Conservation (phyloP, 805 yeast genomes). For the Myxozyma geophila region DNA sequence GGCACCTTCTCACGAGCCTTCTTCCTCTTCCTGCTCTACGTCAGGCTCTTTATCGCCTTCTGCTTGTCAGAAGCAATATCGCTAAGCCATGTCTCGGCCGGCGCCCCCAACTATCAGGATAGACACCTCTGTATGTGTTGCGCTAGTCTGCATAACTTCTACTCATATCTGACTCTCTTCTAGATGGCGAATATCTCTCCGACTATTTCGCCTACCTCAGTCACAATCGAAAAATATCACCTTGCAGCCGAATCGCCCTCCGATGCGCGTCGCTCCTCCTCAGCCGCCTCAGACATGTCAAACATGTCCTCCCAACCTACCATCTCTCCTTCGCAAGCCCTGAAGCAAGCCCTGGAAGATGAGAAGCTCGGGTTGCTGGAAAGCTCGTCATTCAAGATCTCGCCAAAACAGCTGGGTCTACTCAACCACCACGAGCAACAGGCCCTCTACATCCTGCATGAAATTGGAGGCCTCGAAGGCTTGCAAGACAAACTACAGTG, state of each 20-base stretch:
- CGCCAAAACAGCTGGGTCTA: conserved; percentile 36
- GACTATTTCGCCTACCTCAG: conserved; percentile 1
- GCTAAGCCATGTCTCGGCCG: conserved; percentile 16
- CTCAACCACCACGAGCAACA: conserved; percentile 47
- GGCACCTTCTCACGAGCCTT: too few relatives aligned
- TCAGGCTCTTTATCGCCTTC: too few relatives aligned
- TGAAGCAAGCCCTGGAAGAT: conserved; percentile 21
- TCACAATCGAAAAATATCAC: not conserved
- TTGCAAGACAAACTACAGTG: conserved; percentile 44
- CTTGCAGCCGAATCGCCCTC: conserved; percentile 8
- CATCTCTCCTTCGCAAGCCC: conserved; percentile 25
- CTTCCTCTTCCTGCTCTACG: too few relatives aligned
- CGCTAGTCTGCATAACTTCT: not conserved
- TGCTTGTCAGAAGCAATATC: not conserved
- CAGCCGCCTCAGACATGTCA: conserved; percentile 12
- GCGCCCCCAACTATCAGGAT: conserved; percentile 31
- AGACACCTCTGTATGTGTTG: conserved; percentile 26
- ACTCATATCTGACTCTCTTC: not conserved
- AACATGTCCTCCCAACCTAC: conserved; percentile 26
- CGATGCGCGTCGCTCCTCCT: conserved; percentile 9
- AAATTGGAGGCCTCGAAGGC: conserved; percentile 47
- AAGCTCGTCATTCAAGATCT: conserved; percentile 32
- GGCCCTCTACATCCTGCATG: conserved; percentile 45
- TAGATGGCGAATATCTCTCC: conserved; percentile 3
- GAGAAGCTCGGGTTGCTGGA: conserved; percentile 21